These are phyloP conservation scores for Basipetospora chlamydospora DNA, from an alignment of 2,329 filamentous ascomycete species.

Conservation along the genomic window DNA sequence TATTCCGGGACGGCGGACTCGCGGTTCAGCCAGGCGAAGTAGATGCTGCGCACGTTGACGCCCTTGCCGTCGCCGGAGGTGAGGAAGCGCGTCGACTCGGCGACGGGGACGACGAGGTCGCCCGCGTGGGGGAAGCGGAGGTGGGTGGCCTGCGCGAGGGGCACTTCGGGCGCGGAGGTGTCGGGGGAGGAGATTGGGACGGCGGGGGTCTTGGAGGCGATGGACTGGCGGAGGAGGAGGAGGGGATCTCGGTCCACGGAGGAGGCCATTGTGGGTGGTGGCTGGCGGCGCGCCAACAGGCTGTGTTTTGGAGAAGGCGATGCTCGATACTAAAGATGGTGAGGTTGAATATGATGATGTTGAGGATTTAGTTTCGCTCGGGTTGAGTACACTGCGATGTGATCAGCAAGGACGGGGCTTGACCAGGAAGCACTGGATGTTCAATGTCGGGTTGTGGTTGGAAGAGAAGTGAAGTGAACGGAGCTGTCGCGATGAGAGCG, in stretches of 20 bases:
- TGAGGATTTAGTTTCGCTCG: too few relatives aligned
- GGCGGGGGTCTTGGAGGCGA: slow-evolving; percentile 54
- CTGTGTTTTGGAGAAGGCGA: background rate
- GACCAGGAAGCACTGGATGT: too few relatives aligned
- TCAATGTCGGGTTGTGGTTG: too few relatives aligned
- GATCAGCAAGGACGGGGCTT: too few relatives aligned
- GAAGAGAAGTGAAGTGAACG: too few relatives aligned
- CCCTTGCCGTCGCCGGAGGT: slow-evolving; percentile 58
- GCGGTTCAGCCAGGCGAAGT: slow-evolving; percentile 90
- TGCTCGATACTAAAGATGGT: background rate
- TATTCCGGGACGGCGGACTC: slow-evolving; percentile 84
- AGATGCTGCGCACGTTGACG: slow-evolving; percentile 84
- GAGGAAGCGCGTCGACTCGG: slow-evolving; percentile 63
- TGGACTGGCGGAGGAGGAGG: slow-evolving; percentile 68
- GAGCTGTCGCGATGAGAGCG: too few relatives aligned
- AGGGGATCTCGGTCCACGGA: slow-evolving; percentile 58
- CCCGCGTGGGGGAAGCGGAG: slow-evolving; percentile 54
- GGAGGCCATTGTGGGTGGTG: slow-evolving; percentile 20
- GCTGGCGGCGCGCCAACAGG: too few relatives aligned
- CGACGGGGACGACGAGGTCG: slow-evolving; percentile 52
- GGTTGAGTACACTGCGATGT: too few relatives aligned
- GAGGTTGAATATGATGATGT: too few relatives aligned
- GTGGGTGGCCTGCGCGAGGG: slow-evolving; percentile 62
- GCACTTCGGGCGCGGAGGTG: slow-evolving; percentile 43
- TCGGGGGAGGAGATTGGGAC: slow-evolving; percentile 61